Evolutionary conservation across 2,329 filamentous ascomycete genomes (phyloP).

Genomic region (Stagonosporopsis rhizophila): DNA sequence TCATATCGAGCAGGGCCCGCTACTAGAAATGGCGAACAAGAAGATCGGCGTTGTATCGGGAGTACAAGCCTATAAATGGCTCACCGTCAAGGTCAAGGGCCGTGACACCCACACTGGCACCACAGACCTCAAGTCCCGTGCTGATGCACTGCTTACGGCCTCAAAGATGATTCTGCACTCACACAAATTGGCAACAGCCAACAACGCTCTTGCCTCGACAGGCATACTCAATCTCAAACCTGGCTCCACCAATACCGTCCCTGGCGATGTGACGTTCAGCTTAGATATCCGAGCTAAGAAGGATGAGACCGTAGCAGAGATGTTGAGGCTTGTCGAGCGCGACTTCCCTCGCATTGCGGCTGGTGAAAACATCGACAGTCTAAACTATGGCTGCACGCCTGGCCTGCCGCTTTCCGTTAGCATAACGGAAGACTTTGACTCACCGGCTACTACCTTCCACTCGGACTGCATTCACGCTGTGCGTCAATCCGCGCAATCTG

Average conservation of each 20-base stretch:
- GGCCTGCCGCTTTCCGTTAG: conserved; percentile 61
- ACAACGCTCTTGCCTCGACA: conserved; percentile 70
- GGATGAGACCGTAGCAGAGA: conserved; percentile 63
- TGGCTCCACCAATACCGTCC: conserved; percentile 76
- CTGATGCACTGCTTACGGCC: conserved; percentile 73
- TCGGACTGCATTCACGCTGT: conserved; percentile 72
- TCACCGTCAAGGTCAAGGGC: conserved; percentile 70
- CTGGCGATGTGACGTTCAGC: conserved; percentile 70
- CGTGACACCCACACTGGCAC: conserved; percentile 78
- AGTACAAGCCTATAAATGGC: conserved; percentile 79
- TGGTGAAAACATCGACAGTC: conserved; percentile 60
- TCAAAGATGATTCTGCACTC: conserved; percentile 71
- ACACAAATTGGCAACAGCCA: conserved; percentile 66
- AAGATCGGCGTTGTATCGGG: conserved; percentile 75
- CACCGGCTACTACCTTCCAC: conserved; percentile 66
- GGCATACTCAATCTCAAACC: conserved; percentile 72
- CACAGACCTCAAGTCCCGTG: conserved; percentile 70
- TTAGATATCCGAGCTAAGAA: conserved; percentile 70
- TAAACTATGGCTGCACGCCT: conserved; percentile 54
- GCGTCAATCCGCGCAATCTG: conserved; percentile 65
- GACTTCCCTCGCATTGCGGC: conserved; percentile 68
- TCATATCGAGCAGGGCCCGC: conserved; percentile 84
- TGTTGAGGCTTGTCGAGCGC: conserved; percentile 63
- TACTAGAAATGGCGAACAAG: conserved; percentile 69
- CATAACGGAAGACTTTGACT: conserved; percentile 69